Percentiles rank a stretch among this genome's conserved stretches.
Conservation (phyloP, 2,329 filamentous ascomycete species). For the Epichloe uncinata region DNA sequence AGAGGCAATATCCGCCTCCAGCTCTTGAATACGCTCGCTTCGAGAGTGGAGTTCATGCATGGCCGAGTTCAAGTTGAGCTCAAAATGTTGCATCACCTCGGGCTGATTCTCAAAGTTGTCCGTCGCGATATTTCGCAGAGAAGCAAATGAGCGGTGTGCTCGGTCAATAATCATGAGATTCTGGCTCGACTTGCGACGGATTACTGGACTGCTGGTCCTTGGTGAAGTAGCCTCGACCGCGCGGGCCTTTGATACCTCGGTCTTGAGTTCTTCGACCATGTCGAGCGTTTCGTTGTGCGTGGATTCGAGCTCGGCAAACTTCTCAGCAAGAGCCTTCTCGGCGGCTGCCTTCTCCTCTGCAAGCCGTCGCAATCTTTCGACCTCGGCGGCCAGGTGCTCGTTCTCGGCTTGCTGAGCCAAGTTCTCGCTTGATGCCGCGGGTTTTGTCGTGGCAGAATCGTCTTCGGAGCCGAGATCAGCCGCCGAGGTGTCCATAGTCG, state of each 20-base stretch:
- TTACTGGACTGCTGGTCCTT: conserved; percentile 57
- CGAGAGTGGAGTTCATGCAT: conserved; percentile 83
- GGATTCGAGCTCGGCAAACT: conserved; percentile 71
- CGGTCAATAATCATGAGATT: conserved; percentile 79
- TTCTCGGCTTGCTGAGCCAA: conserved; percentile 21
- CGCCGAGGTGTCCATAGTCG: conserved; percentile 49
- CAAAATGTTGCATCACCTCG: conserved; percentile 83
- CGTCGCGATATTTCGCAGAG: conserved; percentile 72
- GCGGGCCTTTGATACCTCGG: conserved; percentile 68
- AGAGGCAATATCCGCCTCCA: conserved; percentile 71
- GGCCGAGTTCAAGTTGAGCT: conserved; percentile 77
- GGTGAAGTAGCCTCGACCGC: conserved; percentile 45
- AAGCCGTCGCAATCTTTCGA: conserved; percentile 56
- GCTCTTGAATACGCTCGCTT: conserved; percentile 77
- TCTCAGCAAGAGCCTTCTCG: conserved; percentile 58
- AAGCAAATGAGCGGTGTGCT: conserved; percentile 80
- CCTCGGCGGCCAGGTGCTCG: conserved; percentile 44
- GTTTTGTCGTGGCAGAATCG: conserved; percentile 32
- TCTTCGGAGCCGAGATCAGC: conserved; percentile 31
- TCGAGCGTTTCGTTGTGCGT: conserved; percentile 72
- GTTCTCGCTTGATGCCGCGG: conserved; percentile 24
- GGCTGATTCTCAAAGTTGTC: conserved; percentile 75
- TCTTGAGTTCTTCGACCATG: conserved; percentile 83
- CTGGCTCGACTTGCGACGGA: conserved; percentile 87
- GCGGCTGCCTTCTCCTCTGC: conserved; percentile 65